Evolutionary conservation across 768 basidiomycete species (phyloP).

Genomic region (Russula olivacea): DNA sequence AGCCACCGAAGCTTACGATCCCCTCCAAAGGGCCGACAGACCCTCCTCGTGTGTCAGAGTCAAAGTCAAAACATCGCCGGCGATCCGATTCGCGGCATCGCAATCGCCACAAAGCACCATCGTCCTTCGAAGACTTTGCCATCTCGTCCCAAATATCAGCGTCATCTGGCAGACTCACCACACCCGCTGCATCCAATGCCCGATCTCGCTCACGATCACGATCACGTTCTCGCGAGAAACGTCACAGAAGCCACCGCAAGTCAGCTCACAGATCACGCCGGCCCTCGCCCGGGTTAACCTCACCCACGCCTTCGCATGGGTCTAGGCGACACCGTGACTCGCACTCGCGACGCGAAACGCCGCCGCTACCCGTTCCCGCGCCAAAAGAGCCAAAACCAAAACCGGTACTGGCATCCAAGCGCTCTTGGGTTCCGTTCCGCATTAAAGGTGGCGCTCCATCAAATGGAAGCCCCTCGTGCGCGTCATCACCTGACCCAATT

Average conservation of each 20-base stretch:
- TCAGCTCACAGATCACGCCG: conserved; percentile 13
- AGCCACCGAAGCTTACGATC: conserved; percentile 6
- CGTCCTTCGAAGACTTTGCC: conserved; percentile 19
- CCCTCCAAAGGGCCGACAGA: conserved; percentile 12
- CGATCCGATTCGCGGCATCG: conserved; percentile 7
- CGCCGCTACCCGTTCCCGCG: conserved; percentile 9
- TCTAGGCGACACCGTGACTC: neutral
- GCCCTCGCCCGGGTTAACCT: conserved; percentile 21
- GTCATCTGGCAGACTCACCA: conserved; percentile 23
- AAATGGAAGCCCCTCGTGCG: neutral
- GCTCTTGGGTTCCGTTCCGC: conserved; percentile 18
- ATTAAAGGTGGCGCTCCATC: conserved; percentile 13
- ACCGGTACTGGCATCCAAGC: neutral
- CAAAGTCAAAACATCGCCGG: conserved; percentile 7
- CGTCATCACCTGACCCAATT: conserved; percentile 6
- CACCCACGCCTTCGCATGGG: conserved; percentile 16
- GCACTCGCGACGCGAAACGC: conserved; percentile 6
- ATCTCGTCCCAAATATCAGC: conserved; percentile 20
- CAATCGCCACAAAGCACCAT: neutral
- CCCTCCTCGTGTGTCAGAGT: conserved; percentile 2
- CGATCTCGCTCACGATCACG: conserved; percentile 17
- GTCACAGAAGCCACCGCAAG: conserved; percentile 4
- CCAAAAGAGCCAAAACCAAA: conserved; percentile 5
- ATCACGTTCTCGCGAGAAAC: conserved; percentile 11
- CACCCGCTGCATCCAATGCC: conserved; percentile 13